Evolutionary conservation across 192 early-diverging fungal species (phyloP).

Genomic region (Coemansia reversa): DNA sequence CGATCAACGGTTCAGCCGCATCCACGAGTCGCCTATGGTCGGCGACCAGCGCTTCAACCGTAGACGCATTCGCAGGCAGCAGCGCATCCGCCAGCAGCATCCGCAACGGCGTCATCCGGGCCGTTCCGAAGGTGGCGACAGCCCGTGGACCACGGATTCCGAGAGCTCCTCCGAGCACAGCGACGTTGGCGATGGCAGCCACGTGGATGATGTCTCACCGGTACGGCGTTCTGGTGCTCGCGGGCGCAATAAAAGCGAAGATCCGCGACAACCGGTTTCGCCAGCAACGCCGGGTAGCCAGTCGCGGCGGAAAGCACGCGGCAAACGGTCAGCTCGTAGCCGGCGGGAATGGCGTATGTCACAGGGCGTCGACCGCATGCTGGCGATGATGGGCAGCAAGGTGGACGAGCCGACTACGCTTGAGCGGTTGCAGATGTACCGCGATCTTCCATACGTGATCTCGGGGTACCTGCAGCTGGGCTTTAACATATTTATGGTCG

Average conservation of each 20-base stretch:
- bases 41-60: constrained; percentile 19
- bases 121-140: constrained; percentile 16
- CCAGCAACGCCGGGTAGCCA: constrained; percentile 1
- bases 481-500: constrained; percentile 67
- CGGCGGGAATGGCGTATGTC: constrained; percentile 25
- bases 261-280: too few relatives aligned
- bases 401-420: constrained; percentile 34
- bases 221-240: constrained; percentile 1
- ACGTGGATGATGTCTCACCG: constrained; percentile 1
- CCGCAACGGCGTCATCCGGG: background rate
- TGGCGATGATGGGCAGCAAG: constrained; percentile 41
- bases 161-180: background rate
- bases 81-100: constrained; percentile 1
- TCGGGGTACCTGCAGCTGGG: constrained; percentile 68
- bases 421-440: constrained; percentile 48
- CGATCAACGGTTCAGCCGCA: background rate
- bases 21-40: constrained; percentile 16
- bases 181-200: background rate
- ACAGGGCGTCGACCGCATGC: constrained; percentile 38
- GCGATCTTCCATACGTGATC: constrained; percentile 50
- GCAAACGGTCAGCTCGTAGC: constrained; percentile 7
- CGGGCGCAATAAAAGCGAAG: constrained; percentile 4
- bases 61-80: constrained; percentile 11
- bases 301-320: background rate
- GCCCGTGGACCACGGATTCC: constrained; percentile 27